Percentiles rank a stretch among this genome's conserved stretches.
These are phyloP conservation scores for Dinochytrium kinnereticum DNA, from an alignment of 371 early-diverging fungal genomes.

Conservation along the genomic window DNA sequence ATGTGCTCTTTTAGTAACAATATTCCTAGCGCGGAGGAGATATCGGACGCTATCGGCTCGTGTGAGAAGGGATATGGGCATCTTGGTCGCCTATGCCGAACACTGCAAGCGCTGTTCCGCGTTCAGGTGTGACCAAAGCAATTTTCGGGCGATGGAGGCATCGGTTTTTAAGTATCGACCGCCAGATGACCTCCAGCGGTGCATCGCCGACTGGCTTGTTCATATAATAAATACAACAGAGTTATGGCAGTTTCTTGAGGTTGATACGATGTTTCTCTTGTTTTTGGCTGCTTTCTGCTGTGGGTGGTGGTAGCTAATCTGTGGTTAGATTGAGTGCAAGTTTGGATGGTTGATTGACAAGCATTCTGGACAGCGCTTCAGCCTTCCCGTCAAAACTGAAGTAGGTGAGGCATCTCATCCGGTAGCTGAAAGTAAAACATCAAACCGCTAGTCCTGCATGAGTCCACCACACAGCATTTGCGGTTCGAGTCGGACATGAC, in stretches of 20 bases:
- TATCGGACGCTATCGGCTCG: background rate
- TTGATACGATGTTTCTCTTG: too few relatives aligned
- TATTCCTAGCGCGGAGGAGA: background rate
- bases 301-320: background rate
- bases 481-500: conserved; percentile 42
- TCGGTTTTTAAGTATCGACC: conserved; percentile 25
- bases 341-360: conserved; percentile 75
- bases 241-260: conserved; percentile 23
- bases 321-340: conserved; percentile 78
- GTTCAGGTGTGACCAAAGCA: background rate
- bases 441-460: background rate
- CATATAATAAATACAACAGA: conserved; percentile 6
- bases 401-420: conserved; percentile 46
- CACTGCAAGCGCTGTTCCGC: background rate
- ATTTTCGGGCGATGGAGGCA: too few relatives aligned
- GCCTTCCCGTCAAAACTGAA: conserved; percentile 69
- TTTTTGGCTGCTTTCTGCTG: background rate
- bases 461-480: background rate
- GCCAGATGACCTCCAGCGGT: conserved; percentile 24
- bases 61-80: conserved; percentile 2
- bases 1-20: background rate
- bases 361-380: conserved; percentile 59
- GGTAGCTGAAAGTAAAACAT: background rate
- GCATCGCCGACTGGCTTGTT: conserved; percentile 20
- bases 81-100: background rate